Percentiles rank a stretch among this genome's conserved stretches.
phyloP scores from a whole-genome alignment of 2,329 filamentous ascomycete genomes.

The Myriosclerotinia curreyana region DNA sequence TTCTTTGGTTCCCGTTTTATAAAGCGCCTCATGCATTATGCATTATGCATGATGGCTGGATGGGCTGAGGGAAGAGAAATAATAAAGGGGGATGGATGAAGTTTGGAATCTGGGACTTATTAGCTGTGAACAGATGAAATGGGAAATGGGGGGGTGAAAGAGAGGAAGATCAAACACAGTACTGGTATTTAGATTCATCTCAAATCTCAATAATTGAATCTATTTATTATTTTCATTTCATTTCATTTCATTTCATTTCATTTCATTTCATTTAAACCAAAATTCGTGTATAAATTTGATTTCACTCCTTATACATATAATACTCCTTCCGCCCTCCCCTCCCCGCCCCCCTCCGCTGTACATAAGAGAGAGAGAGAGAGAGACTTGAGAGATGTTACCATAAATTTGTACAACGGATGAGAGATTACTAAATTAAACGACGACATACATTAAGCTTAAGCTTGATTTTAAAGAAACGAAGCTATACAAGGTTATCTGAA shows the following conservation, averaged over 20 bases:
- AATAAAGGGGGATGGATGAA: slow-evolving; percentile 7
- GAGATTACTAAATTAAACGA: too few species aligned
- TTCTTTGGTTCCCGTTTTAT: not conserved
- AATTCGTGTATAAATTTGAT: not conserved
- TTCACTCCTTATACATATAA: not conserved
- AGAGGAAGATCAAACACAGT: not conserved
- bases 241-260: not conserved
- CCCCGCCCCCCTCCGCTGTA: too few species aligned
- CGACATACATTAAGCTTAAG: too few species aligned
- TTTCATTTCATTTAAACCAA: not conserved
- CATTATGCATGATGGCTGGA: slow-evolving; percentile 12
- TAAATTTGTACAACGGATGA: not conserved
- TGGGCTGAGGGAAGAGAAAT: not conserved
- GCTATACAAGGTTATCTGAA: not conserved
- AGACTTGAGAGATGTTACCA: not conserved
- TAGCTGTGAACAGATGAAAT: not conserved
- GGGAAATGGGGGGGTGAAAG: not conserved
- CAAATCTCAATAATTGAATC: too few species aligned
- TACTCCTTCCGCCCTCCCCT: not conserved
- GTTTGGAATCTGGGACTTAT: not conserved
- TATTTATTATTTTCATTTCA: not conserved
- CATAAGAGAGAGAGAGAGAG: not conserved
- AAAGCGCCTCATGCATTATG: slow-evolving; percentile 4
- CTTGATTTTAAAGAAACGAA: not conserved
- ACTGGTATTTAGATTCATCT: not conserved